phyloP scores from a whole-genome alignment of 306 rosid species.

The Castanopsis chinensis region DNA sequence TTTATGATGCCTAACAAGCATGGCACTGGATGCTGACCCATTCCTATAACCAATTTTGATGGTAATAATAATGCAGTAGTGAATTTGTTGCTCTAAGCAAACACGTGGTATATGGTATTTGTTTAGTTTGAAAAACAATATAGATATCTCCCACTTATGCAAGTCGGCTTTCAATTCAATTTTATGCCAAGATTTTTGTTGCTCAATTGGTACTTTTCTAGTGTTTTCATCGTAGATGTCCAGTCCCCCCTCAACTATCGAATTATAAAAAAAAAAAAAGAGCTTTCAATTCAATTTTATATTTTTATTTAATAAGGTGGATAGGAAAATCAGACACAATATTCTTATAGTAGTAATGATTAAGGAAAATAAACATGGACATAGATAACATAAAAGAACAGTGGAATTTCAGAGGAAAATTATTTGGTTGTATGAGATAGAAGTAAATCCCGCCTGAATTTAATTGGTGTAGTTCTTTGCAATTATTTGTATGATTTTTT shows the following conservation, averaged over 20 bases:
- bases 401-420: not conserved
- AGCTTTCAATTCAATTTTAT: not conserved
- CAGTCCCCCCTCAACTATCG: no score
- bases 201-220: no score
- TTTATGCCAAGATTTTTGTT: not conserved
- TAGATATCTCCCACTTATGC: not conserved
- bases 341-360: not conserved
- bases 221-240: no score
- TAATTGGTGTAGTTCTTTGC: not conserved
- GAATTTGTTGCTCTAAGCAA: not conserved
- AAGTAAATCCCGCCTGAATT: not conserved
- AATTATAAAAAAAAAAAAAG: no score
- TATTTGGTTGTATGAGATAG: not conserved
- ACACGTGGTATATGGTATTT: not conserved
- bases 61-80: not conserved
- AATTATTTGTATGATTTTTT: not conserved
- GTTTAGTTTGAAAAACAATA: not conserved
- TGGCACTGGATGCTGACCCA: not conserved
- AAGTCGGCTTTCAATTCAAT: not conserved
- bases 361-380: not conserved
- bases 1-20: not conserved
- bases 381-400: not conserved
- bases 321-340: no score
- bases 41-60: slow-evolving; percentile 1
- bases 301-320: no score